phyloP scores from a whole-genome alignment of 2,329 filamentous ascomycete genomes.

The Aspergillus sp. region DNA sequence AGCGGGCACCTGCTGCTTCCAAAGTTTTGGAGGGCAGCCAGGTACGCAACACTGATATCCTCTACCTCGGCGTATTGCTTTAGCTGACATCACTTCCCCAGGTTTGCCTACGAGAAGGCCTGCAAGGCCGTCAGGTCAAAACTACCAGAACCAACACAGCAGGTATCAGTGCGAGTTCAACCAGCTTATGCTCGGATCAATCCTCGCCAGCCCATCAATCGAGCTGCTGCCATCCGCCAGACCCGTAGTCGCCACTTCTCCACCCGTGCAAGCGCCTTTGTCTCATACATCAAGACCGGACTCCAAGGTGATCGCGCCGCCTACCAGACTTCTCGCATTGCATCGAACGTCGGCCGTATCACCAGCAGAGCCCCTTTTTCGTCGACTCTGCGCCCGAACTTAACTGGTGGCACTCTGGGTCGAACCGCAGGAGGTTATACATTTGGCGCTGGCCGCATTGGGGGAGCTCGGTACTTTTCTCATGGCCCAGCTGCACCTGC shows the following conservation, averaged over 20 bases:
- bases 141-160: constrained; percentile 35
- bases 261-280: constrained; percentile 49
- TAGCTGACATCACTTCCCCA: constrained; percentile 22
- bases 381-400: constrained; percentile 80
- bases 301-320: constrained; percentile 46
- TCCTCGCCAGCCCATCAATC: constrained; percentile 56
- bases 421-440: constrained; percentile 88
- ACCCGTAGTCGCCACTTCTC: constrained; percentile 61
- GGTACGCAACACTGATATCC: constrained; percentile 27
- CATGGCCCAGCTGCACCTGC: constrained; percentile 80
- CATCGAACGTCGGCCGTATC: constrained; percentile 55
- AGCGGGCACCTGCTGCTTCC: constrained; percentile 47
- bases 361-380: constrained; percentile 80
- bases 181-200: constrained; percentile 56
- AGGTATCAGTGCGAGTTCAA: constrained; percentile 48
- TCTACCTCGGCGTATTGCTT: constrained; percentile 3
- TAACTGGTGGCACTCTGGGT: constrained; percentile 81
- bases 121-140: constrained; percentile 38
- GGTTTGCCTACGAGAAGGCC: constrained; percentile 46
- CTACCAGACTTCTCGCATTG: constrained; percentile 54
- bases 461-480: constrained; percentile 81
- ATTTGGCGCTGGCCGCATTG: constrained; percentile 61
- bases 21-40: constrained; percentile 45
- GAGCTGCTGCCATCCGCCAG: constrained; percentile 59
- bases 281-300: constrained; percentile 41